These are phyloP conservation scores for Exophiala bonariae DNA, from an alignment of 2,329 filamentous ascomycete species.

Conservation along the genomic window DNA sequence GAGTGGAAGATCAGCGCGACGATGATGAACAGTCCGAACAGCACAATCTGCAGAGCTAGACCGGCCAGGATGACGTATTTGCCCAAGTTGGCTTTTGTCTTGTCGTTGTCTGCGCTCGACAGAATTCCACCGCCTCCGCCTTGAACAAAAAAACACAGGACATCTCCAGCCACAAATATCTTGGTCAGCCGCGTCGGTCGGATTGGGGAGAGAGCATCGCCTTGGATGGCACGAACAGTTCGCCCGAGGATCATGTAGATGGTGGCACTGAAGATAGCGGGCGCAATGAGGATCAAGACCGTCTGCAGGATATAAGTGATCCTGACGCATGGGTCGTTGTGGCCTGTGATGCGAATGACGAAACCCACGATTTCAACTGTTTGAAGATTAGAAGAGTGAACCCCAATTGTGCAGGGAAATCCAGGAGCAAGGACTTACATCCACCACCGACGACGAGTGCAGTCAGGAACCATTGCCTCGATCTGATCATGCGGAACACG, in stretches of 20 bases:
- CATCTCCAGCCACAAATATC: constrained; percentile 43
- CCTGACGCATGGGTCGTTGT: constrained; percentile 6
- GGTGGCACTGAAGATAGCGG: constrained; percentile 48
- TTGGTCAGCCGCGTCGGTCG: constrained; percentile 38
- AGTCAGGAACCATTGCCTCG: constrained; percentile 41
- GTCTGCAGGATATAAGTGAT: constrained; percentile 33
- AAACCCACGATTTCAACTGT: constrained; percentile 41
- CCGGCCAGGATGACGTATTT: constrained; percentile 50
- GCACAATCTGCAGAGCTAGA: constrained; percentile 57
- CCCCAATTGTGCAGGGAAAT: no score
- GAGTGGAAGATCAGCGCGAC: constrained; percentile 52
- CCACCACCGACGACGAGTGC: constrained; percentile 41
- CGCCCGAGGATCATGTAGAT: constrained; percentile 50
- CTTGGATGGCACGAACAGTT: constrained; percentile 40
- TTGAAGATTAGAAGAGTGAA: no score
- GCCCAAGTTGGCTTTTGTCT: no score
- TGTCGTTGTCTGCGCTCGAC: constrained; percentile 21
- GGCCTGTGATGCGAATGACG: constrained; percentile 30
- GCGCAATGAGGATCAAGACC: constrained; percentile 47
- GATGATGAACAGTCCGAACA: constrained; percentile 58
- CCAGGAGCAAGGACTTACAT: no score
- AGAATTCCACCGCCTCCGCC: constrained; percentile 38
- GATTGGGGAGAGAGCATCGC: constrained; percentile 35
- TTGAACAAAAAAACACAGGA: constrained; percentile 48
- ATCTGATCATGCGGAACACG: constrained; percentile 34